phyloP scores from a whole-genome alignment of 768 basidiomycete genomes.

The Serendipita sp. region DNA sequence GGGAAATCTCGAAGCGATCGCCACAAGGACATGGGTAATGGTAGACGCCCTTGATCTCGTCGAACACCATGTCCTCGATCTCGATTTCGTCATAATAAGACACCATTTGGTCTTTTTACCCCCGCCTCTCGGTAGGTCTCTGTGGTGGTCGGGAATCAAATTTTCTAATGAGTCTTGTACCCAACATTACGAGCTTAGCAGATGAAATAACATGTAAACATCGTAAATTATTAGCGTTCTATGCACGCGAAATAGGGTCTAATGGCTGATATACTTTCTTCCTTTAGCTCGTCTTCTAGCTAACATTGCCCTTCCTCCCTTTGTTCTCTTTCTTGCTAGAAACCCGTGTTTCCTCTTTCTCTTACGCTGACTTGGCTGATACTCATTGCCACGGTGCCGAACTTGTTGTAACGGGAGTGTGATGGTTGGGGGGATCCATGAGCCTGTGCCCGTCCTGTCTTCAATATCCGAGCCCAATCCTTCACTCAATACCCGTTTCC shows the following conservation, averaged over 20 bases:
- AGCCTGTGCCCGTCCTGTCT: background rate
- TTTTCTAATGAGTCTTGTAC: background rate
- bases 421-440: background rate
- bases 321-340: constrained; percentile 53
- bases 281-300: constrained; percentile 57
- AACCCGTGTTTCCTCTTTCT: constrained; percentile 90
- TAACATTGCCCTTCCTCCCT: constrained; percentile 58
- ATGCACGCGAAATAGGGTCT: constrained; percentile 15
- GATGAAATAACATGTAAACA: background rate
- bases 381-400: constrained; percentile 71
- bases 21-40: constrained; percentile 98
- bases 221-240: background rate
- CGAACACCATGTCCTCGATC: constrained; percentile 94
- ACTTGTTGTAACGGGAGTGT: constrained; percentile 25
- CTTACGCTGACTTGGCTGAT: constrained; percentile 90
- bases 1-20: constrained; percentile 91
- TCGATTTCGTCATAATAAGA: constrained; percentile 94
- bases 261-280: constrained; percentile 69
- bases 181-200: background rate
- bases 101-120: constrained; percentile 38
- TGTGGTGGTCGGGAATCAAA: background rate
- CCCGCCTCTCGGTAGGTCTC: too few relatives aligned
- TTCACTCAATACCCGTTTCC: background rate
- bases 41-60: constrained; percentile 62
- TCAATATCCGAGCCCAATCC: background rate